Percentiles rank a stretch among this genome's conserved stretches.
Evolutionary conservation across 2,329 filamentous ascomycete species (phyloP).

Genomic region (Colletotrichum sublineola): DNA sequence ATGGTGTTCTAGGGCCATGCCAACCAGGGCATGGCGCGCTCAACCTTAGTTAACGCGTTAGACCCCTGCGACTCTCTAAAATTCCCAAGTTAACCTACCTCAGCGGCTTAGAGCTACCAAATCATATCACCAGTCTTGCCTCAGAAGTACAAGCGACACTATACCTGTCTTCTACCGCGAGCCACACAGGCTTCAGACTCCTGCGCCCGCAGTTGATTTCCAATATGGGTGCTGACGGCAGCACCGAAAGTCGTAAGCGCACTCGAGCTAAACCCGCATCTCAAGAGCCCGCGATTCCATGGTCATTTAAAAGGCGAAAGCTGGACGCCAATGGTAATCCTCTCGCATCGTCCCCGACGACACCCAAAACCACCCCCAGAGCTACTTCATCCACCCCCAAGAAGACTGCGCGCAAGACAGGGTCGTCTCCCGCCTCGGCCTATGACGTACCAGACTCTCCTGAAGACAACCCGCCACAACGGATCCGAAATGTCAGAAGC

Average conservation of each 20-base stretch:
- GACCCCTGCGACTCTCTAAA: conserved; percentile 16
- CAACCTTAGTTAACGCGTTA: conserved; percentile 14
- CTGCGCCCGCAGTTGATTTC: not conserved
- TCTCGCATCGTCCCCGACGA: conserved; percentile 49
- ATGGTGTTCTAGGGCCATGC: not conserved
- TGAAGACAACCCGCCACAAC: conserved; percentile 41
- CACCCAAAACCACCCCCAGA: conserved; percentile 43
- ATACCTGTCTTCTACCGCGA: not conserved
- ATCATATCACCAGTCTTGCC: not conserved
- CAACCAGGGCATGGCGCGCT: conserved; percentile 3
- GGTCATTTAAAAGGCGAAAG: conserved; percentile 43
- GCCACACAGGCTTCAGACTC: not conserved
- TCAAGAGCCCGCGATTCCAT: conserved; percentile 25
- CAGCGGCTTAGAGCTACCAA: not conserved
- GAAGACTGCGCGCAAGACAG: conserved; percentile 17
- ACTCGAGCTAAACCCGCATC: conserved; percentile 9
- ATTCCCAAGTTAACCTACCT: conserved; percentile 7
- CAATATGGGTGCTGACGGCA: conserved; percentile 26
- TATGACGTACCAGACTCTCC: conserved; percentile 46
- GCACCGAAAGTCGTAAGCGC: conserved; percentile 34
- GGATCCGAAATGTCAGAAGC: conserved; percentile 36
- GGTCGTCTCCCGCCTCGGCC: conserved; percentile 10
- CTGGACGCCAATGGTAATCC: conserved; percentile 47
- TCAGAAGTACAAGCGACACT: not conserved
- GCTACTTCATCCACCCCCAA: conserved; percentile 5